A percentile compares a stretch with the other conserved stretches of the same genome.
Evolutionary conservation across 2,329 filamentous ascomycete genomes (phyloP).

Genomic region (Ascochyta viciae-villosae): DNA sequence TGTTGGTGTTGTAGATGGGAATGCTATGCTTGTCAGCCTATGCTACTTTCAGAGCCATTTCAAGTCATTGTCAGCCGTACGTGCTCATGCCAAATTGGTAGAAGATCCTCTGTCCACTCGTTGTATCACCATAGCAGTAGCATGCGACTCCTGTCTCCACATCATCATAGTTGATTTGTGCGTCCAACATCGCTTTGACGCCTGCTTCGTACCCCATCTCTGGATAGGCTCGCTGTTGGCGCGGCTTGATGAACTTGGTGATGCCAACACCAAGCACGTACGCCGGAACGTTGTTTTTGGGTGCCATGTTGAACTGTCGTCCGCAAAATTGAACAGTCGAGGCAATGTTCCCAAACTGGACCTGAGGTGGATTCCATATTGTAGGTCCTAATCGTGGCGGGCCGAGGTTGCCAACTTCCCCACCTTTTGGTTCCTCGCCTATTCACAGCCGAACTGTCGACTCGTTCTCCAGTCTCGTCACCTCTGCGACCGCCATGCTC

Average conservation of each 20-base stretch:
- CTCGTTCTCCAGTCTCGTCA: background rate
- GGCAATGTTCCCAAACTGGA: background rate
- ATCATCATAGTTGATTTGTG: constrained; percentile 93
- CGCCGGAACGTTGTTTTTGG: constrained; percentile 52
- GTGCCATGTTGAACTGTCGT: constrained; percentile 27
- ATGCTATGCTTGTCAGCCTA: constrained; percentile 60
- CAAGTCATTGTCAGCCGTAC: constrained; percentile 18
- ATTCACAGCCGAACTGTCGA: constrained; percentile 4
- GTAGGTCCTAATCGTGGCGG: background rate
- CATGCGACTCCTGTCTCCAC: constrained; percentile 92
- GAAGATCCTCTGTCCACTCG: constrained; percentile 92
- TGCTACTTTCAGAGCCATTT: background rate
- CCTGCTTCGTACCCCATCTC: constrained; percentile 92
- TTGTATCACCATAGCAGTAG: constrained; percentile 96
- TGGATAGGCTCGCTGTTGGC: constrained; percentile 89
- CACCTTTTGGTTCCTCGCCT: constrained; percentile 6
- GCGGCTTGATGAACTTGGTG: constrained; percentile 98
- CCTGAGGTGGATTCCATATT: background rate
- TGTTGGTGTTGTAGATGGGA: constrained; percentile 97
- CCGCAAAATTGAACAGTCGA: background rate
- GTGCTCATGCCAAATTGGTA: constrained; percentile 96
- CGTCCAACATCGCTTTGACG: constrained; percentile 80
- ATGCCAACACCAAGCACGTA: constrained; percentile 97
- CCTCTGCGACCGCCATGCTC: no score
- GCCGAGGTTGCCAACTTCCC: constrained; percentile 17